phyloP scores from a whole-genome alignment of 306 rosid species.

The Elaeagnus macrophylla region DNA sequence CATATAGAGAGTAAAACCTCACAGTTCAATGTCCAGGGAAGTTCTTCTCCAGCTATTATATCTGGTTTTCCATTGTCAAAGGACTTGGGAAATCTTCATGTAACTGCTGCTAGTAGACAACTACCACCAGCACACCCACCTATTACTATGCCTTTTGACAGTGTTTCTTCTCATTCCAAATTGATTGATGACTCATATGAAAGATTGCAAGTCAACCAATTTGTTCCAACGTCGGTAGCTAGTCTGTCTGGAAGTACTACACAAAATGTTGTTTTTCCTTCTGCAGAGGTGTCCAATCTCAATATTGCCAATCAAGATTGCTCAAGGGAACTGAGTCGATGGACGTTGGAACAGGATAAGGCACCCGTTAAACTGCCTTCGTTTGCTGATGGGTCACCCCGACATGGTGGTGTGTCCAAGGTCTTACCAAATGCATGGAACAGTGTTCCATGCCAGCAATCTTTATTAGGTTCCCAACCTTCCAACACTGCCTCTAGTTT shows the following conservation, averaged over 20 bases:
- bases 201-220: constrained; percentile 46
- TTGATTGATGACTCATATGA: constrained; percentile 47
- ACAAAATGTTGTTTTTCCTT: constrained; percentile 22
- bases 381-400: constrained; percentile 27
- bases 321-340: constrained; percentile 33
- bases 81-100: constrained; percentile 51
- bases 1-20: constrained; percentile 38
- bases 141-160: constrained; percentile 39
- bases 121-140: constrained; percentile 9
- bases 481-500: constrained; percentile 19
- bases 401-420: constrained; percentile 38
- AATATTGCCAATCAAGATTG: constrained; percentile 29
- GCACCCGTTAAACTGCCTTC: constrained; percentile 36
- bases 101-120: constrained; percentile 42
- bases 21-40: constrained; percentile 43
- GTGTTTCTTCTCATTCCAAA: constrained; percentile 31
- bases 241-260: constrained; percentile 37
- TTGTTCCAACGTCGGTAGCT: constrained; percentile 33
- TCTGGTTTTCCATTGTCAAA: constrained; percentile 63
- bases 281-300: constrained; percentile 28
- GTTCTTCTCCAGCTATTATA: constrained; percentile 38
- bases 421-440: constrained; percentile 52
- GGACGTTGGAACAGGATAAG: constrained; percentile 31
- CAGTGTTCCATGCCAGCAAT: constrained; percentile 51
- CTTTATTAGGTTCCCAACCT: constrained; percentile 29